Base-by-base conservation (phyloP, 1,139 yeast genomes). In the Kazachstania sp. region DNA sequence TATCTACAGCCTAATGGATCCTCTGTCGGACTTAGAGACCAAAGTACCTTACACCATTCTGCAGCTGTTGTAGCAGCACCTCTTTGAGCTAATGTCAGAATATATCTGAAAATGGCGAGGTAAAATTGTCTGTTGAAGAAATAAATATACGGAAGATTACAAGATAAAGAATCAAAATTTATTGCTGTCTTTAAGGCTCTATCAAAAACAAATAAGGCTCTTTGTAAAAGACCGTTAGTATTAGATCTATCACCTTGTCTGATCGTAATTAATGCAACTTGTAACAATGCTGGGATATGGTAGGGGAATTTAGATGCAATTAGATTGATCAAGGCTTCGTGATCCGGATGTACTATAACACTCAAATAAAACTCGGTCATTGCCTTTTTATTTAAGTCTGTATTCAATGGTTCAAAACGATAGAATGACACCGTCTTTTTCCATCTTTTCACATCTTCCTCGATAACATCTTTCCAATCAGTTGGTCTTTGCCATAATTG, bases 1-100 rank as follows among this genome's bases (percentile, higher is more conserved):
- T 83, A 81, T 53, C 95, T 73, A 5, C 83, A 88, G 12, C 95
- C 95, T 49, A 83, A 68, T 0, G 95, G 95, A 69, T 87, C 97
- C 44, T 83, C 86, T 1, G 80, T 75, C 1, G 95, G 95, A 36
- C 79, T 75, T 41, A 87, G 67, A 1, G 87, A 77, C 54, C 83
- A 69, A 45, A 88, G 68, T 7, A 83, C 70, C 60, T 85, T 87
- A 56, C 85, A 78, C 69, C 81, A 87, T 39, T 79, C 75, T 46
- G 85, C 74, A 1, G 95, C 95, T 0, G 96, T 86, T 49, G 69
- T 74, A 60, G 77, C 80, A 1, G 92, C 83, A 8, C 95, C 86
- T 56, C 88, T 75, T 58, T 84, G 88, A 2, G 88, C 86, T 41
- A 88, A 68, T 2, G 78, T 79, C 20, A 76, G 73, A 47, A 87